Conservation (phyloP, 2,329 filamentous ascomycete genomes). For the Scorias spongiosa region DNA sequence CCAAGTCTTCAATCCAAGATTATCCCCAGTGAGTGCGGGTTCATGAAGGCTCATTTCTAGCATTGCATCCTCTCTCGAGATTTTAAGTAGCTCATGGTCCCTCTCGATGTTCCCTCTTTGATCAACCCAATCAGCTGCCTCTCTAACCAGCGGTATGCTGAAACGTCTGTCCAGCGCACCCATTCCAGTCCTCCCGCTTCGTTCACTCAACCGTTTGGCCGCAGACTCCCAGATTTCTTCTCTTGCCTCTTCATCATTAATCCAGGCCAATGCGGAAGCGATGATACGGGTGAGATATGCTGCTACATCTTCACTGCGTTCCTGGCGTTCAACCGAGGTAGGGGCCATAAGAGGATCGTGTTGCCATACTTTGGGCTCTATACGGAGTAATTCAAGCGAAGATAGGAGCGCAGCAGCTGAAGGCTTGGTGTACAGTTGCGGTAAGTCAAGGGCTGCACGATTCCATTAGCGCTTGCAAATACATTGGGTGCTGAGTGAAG, state of each 20-base stretch:
- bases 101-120: slow-evolving; percentile 3
- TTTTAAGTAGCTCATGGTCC: slow-evolving; percentile 3
- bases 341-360: slow-evolving; percentile 14
- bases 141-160: slow-evolving; percentile 26
- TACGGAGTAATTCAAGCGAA: slow-evolving; percentile 50
- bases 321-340: slow-evolving; percentile 22
- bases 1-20: slow-evolving; percentile 90
- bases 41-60: slow-evolving; percentile 63
- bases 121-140: background rate
- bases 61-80: slow-evolving; percentile 16
- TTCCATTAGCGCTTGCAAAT: no score
- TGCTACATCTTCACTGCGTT: slow-evolving; percentile 36
- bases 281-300: slow-evolving; percentile 57
- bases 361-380: slow-evolving; percentile 56
- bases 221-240: slow-evolving; percentile 66
- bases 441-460: slow-evolving; percentile 54
- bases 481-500: no score
- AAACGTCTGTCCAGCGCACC: slow-evolving; percentile 47
- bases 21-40: slow-evolving; percentile 74
- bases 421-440: slow-evolving; percentile 69
- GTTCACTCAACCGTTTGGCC: slow-evolving; percentile 64
- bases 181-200: slow-evolving; percentile 64
- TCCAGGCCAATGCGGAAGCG: slow-evolving; percentile 52
- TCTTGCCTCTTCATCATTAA: slow-evolving; percentile 47
- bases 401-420: slow-evolving; percentile 46